Base-by-base conservation (phyloP, 2,329 filamentous ascomycete genomes). In the Blumeria hordei region DNA sequence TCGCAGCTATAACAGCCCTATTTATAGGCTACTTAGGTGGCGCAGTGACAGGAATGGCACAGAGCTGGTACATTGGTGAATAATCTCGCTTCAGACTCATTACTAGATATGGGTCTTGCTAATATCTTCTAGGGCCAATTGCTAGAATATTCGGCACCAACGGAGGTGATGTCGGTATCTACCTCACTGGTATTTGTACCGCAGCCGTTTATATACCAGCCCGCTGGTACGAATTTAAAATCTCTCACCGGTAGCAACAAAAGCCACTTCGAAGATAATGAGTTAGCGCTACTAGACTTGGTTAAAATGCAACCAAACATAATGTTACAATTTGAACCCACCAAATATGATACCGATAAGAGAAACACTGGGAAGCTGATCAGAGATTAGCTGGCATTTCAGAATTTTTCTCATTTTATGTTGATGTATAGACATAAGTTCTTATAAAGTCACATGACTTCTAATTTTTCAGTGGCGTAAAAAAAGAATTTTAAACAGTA, bases 131-230 rank as follows among this genome's bases (percentile, higher is more conserved):
- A 62, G 61, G 63, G 18, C 61, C 62, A 6, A 64, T 65, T 39
- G 63, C 63, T 5, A 41, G 41, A 3, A 62, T 62, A 45, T 64
- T 65, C 39, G 62, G 63, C 4, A 57, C 54, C 0, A 62, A 53
- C 39, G 63, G 63, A 47, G 63, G 63, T 16, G 63, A 65, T 56
- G 62, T 65, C 1, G 63, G 63, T 6, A 60, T 65, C 35, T 63
- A 60, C 44, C 34, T 64, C 5, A 60, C 58, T 44, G 59, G 53
- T 3, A 60, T 55, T 18, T 59, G 64, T 21, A 64, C 63, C 0
- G 47, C 64, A 8, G 32, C 63, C 16, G 59, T 63, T 14, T 64
- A 65, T 50, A 54, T 59, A 37, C 60, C 60, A 10, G 58, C 59
- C 4, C 58, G 63, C 35, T 64, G 58, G 56, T 63, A 61, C 44